Conservation (phyloP, 805 yeast species). For the Priceomyces castillae region DNA sequence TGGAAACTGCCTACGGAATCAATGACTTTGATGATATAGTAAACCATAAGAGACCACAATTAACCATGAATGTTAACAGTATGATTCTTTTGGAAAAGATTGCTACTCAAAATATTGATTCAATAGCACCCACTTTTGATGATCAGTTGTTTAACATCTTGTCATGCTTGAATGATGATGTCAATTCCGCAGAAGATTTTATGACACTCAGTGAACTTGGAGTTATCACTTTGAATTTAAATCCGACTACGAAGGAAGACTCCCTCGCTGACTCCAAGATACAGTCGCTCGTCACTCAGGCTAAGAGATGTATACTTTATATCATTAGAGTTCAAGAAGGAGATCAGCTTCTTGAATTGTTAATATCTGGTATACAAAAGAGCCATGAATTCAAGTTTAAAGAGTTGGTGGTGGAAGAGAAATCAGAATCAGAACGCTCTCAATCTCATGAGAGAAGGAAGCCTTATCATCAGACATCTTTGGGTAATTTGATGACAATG, state of each 20-base stretch:
- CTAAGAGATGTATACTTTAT: conserved; percentile 77
- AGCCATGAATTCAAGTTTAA: conserved; percentile 67
- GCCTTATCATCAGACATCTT: conserved; percentile 44
- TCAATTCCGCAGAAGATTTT: conserved; percentile 35
- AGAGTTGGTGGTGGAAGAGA: conserved; percentile 51
- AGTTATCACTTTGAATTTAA: conserved; percentile 53
- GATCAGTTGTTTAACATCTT: conserved; percentile 52
- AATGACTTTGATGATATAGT: conserved; percentile 67
- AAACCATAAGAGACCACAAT: conserved; percentile 43
- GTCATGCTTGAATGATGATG: conserved; percentile 39
- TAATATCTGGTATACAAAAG: conserved; percentile 63
- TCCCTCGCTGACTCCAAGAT: conserved; percentile 54
- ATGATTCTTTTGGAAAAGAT: conserved; percentile 45
- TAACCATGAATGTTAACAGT: conserved; percentile 45
- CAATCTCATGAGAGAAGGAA: conserved; percentile 40
- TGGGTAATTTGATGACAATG: conserved; percentile 48
- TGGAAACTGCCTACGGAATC: conserved; percentile 60
- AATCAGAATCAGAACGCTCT: conserved; percentile 23
- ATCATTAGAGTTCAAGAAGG: conserved; percentile 80
- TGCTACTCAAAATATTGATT: conserved; percentile 40
- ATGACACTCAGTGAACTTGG: conserved; percentile 53
- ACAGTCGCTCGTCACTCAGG: conserved; percentile 64
- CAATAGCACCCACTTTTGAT: conserved; percentile 48
- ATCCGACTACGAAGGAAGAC: conserved; percentile 47
- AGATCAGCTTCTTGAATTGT: conserved; percentile 61